A percentile compares a stretch with the other conserved stretches of the same genome.
Evolutionary conservation across 2,329 filamentous ascomycete genomes (phyloP).

Genomic region (Cercospora brassicicola): DNA sequence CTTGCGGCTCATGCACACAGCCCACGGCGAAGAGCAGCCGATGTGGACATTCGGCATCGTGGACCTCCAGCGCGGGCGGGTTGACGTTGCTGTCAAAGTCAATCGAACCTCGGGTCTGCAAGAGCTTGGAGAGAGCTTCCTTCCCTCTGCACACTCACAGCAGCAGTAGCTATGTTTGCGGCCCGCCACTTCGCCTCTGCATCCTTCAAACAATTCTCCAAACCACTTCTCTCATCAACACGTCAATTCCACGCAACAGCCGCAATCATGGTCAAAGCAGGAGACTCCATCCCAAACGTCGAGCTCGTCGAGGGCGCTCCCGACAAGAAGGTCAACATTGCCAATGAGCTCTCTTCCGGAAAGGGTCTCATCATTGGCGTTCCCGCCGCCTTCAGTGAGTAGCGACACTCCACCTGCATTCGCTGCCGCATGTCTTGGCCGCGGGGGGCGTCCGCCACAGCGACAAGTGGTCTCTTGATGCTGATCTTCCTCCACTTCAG

Average conservation of each 20-base stretch:
- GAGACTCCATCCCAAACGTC: slow-evolving; percentile 75
- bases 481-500: slow-evolving; percentile 29
- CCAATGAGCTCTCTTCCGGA: slow-evolving; percentile 65
- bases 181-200: slow-evolving; percentile 29
- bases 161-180: slow-evolving; percentile 31
- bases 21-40: not conserved
- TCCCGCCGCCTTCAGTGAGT: slow-evolving; percentile 54
- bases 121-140: slow-evolving; percentile 1
- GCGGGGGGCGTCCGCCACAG: slow-evolving; percentile 6
- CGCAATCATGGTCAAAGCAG: slow-evolving; percentile 67
- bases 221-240: not conserved
- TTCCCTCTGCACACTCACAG: not conserved
- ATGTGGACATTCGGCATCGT: not conserved
- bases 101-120: slow-evolving; percentile 12
- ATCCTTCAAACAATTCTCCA: slow-evolving; percentile 8
- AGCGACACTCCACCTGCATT: not conserved
- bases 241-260: slow-evolving; percentile 64
- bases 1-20: not conserved
- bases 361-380: slow-evolving; percentile 84
- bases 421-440: not conserved
- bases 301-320: slow-evolving; percentile 83
- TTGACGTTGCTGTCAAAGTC: not conserved
- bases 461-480: not conserved
- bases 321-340: slow-evolving; percentile 84
- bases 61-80: not conserved